Evolutionary conservation across 176 grass and related monocot species (phyloP).

Genomic region (Aegilops bicornis): DNA sequence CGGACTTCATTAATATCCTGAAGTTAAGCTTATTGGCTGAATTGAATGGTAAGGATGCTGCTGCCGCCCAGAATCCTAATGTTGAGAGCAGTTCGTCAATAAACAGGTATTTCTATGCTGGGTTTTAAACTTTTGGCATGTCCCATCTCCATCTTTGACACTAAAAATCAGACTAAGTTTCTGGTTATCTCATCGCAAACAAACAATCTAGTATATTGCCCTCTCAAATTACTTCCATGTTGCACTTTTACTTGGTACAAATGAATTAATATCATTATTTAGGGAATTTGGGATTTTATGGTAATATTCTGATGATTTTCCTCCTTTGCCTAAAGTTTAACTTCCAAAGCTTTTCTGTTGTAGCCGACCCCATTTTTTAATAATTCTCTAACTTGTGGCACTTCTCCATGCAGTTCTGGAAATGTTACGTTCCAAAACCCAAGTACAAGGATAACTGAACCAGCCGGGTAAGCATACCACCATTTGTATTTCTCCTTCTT

Average conservation of each 20-base stretch:
- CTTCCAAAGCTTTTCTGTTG: neutral
- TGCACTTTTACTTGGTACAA: neutral
- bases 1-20: slow-evolving; percentile 56
- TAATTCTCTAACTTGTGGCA: slow-evolving; percentile 4
- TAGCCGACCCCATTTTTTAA: neutral
- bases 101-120: slow-evolving; percentile 34
- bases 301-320: neutral
- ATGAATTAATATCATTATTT: slow-evolving; percentile 5
- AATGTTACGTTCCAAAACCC: neutral
- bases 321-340: neutral
- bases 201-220: neutral
- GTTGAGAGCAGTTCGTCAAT: slow-evolving; percentile 46
- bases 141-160: slow-evolving; percentile 1
- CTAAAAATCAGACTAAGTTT: neutral
- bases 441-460: slow-evolving; percentile 28
- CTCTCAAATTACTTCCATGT: neutral
- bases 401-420: slow-evolving; percentile 45
- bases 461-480: slow-evolving; percentile 47
- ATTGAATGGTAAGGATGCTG: slow-evolving; percentile 42
- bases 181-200: neutral
- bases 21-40: slow-evolving; percentile 56
- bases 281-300: neutral
- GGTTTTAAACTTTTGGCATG: neutral
- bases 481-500: neutral
- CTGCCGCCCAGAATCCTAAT: slow-evolving; percentile 27